Evolutionary conservation across 257 asterid genomes (phyloP), one percentile per base, ranked within the genome.

Genomic region (Eucommia ulmoides): DNA sequence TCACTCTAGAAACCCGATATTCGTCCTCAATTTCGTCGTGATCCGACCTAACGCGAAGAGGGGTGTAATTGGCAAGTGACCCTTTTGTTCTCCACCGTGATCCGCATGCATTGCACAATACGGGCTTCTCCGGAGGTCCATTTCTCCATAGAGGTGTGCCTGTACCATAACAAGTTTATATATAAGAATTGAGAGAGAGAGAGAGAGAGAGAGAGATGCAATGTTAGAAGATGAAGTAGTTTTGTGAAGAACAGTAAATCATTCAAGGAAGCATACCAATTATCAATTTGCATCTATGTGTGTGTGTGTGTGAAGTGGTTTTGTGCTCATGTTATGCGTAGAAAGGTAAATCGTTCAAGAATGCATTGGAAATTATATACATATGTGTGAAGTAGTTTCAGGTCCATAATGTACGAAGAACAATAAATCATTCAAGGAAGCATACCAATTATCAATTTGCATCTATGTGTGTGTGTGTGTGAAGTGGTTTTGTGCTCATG

Each of bases 81-180:
- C 99, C 99, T 72, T 91, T 91, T 15, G 99, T 91, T 69, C 99
- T 76, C 99, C 99, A 91, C 50, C 99, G 64, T 24, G 99, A 91
- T 48, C 99, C 99, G 75, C 99, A 91, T 33, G 99, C 99, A 75
- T 91, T 91, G 75, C 99, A 91, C 22, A 91, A 89, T 21, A 91
- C 79, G 24, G 99, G 99, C 83, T 91, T 91, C 77, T 86, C 99
- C 0, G 99, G 95, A 25, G 99, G 99, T 60, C 99, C 99, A 45
- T 91, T 91, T 42, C 99, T 92, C 99, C 99, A 91, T 41, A 91
- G 92, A 22, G 99, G 99, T 45, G 99, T 86, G 74, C 84, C 96
- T 91, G 68, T 62, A 29, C 49, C 61, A 76, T 24, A 52, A 52
- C 42, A n/a, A 61, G 66, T 45, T 29, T 29, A 29, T 7, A 29